Evolutionary conservation across 768 basidiomycete species (phyloP).

Genomic region (Trametes elegans): DNA sequence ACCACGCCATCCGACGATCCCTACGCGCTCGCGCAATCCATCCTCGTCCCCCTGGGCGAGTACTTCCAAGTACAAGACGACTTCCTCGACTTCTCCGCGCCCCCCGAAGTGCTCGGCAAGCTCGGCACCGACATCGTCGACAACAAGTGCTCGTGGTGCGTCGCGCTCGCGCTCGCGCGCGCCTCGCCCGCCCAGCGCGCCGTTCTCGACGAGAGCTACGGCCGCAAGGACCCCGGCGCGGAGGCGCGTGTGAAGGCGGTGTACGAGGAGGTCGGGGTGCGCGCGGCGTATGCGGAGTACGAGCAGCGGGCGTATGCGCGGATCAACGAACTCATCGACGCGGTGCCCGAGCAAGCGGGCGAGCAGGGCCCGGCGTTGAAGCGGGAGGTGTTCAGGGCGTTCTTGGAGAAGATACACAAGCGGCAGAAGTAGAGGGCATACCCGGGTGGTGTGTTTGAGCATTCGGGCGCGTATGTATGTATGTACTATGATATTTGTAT

Average conservation of each 20-base stretch:
- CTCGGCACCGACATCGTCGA: conserved; percentile 98
- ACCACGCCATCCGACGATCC: conserved; percentile 50
- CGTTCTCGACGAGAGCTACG: conserved; percentile 67
- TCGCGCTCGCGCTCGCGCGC: conserved; percentile 78
- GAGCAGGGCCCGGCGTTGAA: conserved; percentile 41
- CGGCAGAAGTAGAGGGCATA: conserved; percentile 56
- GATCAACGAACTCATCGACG: conserved; percentile 67
- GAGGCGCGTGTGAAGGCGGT: conserved; percentile 66
- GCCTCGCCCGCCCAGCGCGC: conserved; percentile 55
- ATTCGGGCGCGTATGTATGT: too few relatives aligned
- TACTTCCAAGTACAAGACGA: conserved; percentile 99
- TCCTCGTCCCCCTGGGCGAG: conserved; percentile 90
- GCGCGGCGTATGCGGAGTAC: conserved; percentile 68
- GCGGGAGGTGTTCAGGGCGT: conserved; percentile 75
- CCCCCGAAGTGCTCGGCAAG: conserved; percentile 92
- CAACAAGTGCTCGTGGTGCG: conserved; percentile 98
- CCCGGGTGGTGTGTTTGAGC: too few relatives aligned
- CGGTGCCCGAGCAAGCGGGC: conserved; percentile 57
- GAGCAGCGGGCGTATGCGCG: conserved; percentile 71
- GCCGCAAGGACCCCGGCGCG: conserved; percentile 50
- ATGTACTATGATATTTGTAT: too few relatives aligned
- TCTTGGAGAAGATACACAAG: conserved; percentile 85
- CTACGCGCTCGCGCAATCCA: conserved; percentile 72
- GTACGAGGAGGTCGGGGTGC: conserved; percentile 68
- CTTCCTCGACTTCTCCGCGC: conserved; percentile 89